These are phyloP conservation scores for Sphagnum magellanicum DNA, from an alignment of 228 moss, liverwort and hornwort genomes.

Conservation along the genomic window DNA sequence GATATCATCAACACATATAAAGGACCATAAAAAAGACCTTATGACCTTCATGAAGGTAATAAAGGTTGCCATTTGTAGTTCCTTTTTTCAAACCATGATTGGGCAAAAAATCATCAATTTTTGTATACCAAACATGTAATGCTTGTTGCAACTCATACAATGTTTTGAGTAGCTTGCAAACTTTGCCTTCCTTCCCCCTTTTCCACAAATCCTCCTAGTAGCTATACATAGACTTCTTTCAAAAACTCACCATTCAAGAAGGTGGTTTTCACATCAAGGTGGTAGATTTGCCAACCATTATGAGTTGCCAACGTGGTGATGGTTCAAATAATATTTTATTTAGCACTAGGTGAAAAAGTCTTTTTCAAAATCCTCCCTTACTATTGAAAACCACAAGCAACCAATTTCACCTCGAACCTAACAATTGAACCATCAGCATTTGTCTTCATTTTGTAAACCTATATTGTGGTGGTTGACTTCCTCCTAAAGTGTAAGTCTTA, in stretches of 20 bases:
- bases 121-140: not conserved
- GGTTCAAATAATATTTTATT: not conserved
- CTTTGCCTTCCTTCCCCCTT: not conserved
- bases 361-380: slow-evolving; percentile 1
- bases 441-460: not conserved
- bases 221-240: slow-evolving; percentile 4
- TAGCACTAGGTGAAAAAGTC: slow-evolving; percentile 3
- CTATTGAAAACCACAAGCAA: slow-evolving; percentile 5
- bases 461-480: not conserved
- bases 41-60: not conserved
- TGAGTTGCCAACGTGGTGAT: not conserved
- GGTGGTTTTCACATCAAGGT: slow-evolving; percentile 6
- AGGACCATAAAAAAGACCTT: not conserved
- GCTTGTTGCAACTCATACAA: slow-evolving; percentile 1
- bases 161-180: not conserved
- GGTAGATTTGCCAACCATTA: slow-evolving; percentile 1
- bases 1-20: not conserved
- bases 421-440: not conserved
- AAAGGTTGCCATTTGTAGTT: not conserved
- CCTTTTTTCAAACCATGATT: not conserved
- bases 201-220: not conserved
- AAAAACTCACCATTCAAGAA: slow-evolving; percentile 2
- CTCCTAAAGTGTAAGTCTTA: not conserved
- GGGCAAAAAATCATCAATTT: not conserved
- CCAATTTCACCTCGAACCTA: not conserved